phyloP scores from a whole-genome alignment of 73 alveolate genomes.

The Paramecium biaurelia region DNA sequence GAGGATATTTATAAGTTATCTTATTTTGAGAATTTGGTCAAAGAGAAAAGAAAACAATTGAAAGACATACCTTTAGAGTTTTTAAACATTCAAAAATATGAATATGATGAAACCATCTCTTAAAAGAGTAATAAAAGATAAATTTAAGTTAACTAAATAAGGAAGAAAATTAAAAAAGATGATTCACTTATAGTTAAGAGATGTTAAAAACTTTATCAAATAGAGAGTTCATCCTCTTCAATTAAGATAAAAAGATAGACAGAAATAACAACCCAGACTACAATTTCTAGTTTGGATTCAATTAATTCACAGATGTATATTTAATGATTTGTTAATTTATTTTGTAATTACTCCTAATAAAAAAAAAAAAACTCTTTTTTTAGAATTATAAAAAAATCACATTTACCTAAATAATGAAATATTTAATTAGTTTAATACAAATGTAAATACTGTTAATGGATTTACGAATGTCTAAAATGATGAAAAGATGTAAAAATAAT shows the following conservation, averaged over 20 bases:
- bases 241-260: not conserved
- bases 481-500: not conserved
- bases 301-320: not conserved
- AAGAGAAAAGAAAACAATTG: not conserved
- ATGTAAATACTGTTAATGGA: no score
- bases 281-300: not conserved
- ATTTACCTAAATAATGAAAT: no score
- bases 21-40: not conserved
- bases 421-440: no score
- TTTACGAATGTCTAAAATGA: not conserved
- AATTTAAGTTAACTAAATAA: not conserved
- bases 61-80: not conserved
- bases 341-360: not conserved
- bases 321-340: not conserved
- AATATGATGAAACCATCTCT: not conserved
- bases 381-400: no score
- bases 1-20: not conserved
- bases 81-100: not conserved
- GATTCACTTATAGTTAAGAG: not conserved
- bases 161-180: not conserved
- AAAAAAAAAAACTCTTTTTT: no score
- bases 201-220: not conserved
- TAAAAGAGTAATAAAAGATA: not conserved
- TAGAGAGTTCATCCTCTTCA: conserved; percentile 7
- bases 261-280: not conserved